Base-by-base conservation (phyloP, 1,139 yeast genomes). In the Candida neerlandica region DNA sequence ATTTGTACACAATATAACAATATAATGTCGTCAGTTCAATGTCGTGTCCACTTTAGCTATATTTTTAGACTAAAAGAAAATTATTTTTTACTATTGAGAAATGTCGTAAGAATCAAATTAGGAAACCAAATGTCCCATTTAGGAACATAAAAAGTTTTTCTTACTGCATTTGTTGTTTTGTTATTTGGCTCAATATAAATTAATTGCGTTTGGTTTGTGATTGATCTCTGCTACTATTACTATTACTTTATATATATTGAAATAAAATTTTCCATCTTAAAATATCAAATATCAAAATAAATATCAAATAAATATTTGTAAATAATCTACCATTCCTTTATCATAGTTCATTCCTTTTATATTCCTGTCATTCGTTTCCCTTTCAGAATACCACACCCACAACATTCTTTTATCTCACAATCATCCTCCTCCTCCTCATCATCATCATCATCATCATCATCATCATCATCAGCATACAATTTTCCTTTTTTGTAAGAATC, bases 51-150 rank as follows among this genome's bases (percentile, higher is more conserved):
- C 4, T 33, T 33, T 33, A 35, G 26, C 5, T 19, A 19, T 4
- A 37, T 9, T 21, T 37, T 37, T 11, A 21, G 16, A 19, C 15
- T 14, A n/a, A 19, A 21, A 37, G 15, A 37, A 37, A 37, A 21
- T n/a, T n/a, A 16, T 37, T 37, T 37, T 37, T n/a, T n/a, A n/a
- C n/a, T 27, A 19, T 37, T 21, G 16, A 5, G 10, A 3, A 37
- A 37, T 37, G 41, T 37, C 41, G 41, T 29, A 37, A 19, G 9
- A 12, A 7, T 37, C 41, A 4, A 37, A 37, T n/a, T 11, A 37
- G 41, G 41, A 37, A 37, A 37, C 21, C 41, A 37, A 21, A 12
- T 37, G 14, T 12, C 41, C 41, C 11, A n/a, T 19, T 37, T 37
- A 15, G 41, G 41, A 37, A 12, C 27, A n/a, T 21, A 12, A 19